A percentile compares a stretch with the other conserved stretches of the same genome.
phyloP scores from a whole-genome alignment of 2,329 filamentous ascomycete species.

The Pseudocercospora musae region DNA sequence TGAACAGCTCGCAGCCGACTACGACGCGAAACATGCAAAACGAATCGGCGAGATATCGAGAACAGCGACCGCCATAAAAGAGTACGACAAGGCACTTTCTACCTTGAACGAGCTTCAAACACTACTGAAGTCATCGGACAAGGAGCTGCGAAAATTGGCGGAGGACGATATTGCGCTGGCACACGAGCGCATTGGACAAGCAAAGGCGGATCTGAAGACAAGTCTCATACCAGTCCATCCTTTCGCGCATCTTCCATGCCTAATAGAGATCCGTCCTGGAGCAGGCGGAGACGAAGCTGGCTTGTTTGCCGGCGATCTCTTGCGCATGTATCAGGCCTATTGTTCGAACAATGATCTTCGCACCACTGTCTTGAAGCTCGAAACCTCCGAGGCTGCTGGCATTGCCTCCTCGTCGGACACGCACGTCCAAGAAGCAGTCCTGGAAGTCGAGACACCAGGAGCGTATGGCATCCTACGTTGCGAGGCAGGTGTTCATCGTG shows the following conservation, averaged over 20 bases:
- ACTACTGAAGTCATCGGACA: conserved; percentile 60
- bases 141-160: conserved; percentile 58
- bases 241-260: conserved; percentile 83
- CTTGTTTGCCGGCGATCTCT: conserved; percentile 80
- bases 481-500: conserved; percentile 91
- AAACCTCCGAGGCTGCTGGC: conserved; percentile 61
- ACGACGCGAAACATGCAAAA: conserved; percentile 56
- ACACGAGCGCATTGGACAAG: conserved; percentile 56
- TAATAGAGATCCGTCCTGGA: conserved; percentile 88
- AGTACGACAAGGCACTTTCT: conserved; percentile 59
- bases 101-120: conserved; percentile 67
- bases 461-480: conserved; percentile 79
- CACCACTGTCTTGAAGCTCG: conserved; percentile 72
- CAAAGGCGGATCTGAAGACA: conserved; percentile 67
- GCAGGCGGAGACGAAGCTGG: conserved; percentile 89
- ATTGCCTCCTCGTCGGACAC: conserved; percentile 58
- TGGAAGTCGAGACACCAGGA: conserved; percentile 73
- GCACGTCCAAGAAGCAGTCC: conserved; percentile 78
- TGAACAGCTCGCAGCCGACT: conserved; percentile 51
- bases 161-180: conserved; percentile 69
- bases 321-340: conserved; percentile 84
- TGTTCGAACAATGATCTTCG: conserved; percentile 68
- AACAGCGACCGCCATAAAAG: conserved; percentile 51
- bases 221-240: conserved; percentile 83
- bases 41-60: conserved; percentile 54